Percentiles rank a stretch among this genome's conserved stretches.
Evolutionary conservation across 768 basidiomycete genomes (phyloP).

Genomic region (Tricholoma terreum): DNA sequence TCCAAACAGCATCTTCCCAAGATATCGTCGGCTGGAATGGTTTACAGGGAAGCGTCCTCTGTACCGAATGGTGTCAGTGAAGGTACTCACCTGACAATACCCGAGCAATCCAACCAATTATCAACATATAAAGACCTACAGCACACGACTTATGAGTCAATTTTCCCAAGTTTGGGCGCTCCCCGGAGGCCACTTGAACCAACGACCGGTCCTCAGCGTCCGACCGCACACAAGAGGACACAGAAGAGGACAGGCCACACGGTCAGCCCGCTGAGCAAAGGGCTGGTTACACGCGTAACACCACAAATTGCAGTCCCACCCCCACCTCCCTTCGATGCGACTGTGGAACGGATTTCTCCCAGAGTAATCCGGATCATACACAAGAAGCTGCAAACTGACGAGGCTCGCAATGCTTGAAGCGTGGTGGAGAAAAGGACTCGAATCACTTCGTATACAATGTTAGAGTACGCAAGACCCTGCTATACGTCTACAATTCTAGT

Average conservation of each 20-base stretch:
- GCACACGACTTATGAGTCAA: neutral
- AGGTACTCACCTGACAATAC: no score
- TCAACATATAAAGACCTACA: no score
- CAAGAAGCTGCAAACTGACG: neutral
- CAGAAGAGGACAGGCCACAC: no score
- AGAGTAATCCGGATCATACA: neutral
- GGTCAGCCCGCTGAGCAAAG: neutral
- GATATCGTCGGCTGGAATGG: neutral
- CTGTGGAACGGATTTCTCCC: neutral
- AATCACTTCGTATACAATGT: neutral
- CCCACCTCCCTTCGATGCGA: neutral
- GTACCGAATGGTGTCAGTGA: no score
- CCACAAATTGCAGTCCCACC: neutral
- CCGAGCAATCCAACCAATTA: neutral
- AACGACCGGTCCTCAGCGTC: neutral
- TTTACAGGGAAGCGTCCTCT: neutral
- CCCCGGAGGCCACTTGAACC: neutral
- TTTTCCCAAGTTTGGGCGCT: neutral
- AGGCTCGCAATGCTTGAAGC: no score
- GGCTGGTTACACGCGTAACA: neutral
- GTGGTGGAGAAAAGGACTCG: neutral
- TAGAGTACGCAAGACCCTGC: no score
- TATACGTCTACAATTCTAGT: conserved; percentile 26
- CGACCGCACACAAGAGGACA: neutral
- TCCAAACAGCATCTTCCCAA: neutral